phyloP scores from a whole-genome alignment of 306 rosid genomes.

The Vigna nakashimae region DNA sequence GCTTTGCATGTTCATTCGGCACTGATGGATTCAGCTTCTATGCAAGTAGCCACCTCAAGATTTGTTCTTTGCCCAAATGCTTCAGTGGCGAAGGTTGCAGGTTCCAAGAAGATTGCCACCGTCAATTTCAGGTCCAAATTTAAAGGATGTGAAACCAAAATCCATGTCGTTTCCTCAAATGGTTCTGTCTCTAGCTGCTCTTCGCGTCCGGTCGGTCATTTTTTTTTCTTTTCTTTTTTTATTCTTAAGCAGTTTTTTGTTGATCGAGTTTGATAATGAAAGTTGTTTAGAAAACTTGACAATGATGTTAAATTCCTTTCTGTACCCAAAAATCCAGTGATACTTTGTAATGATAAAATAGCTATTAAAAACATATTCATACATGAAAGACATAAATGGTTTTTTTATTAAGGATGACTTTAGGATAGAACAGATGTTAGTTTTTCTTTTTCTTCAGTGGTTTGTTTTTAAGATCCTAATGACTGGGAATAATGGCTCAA shows the following conservation, averaged over 20 bases:
- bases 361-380: background rate
- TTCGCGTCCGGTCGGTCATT: constrained; percentile 58
- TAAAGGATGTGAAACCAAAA: constrained; percentile 38
- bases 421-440: constrained; percentile 11
- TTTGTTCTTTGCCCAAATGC: constrained; percentile 39
- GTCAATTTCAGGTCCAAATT: constrained; percentile 41
- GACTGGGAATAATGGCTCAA: background rate
- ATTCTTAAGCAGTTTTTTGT: background rate
- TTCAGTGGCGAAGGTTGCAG: constrained; percentile 30
- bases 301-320: background rate
- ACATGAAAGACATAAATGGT: background rate
- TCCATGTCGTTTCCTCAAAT: constrained; percentile 54
- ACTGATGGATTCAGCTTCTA: constrained; percentile 54
- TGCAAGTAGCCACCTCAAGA: constrained; percentile 55
- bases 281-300: background rate
- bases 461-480: constrained; percentile 14
- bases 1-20: constrained; percentile 23
- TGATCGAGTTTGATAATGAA: background rate
- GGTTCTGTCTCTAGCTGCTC: constrained; percentile 58
- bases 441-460: background rate
- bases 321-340: too few species aligned
- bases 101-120: background rate
- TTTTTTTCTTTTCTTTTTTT: background rate
- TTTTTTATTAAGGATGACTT: constrained; percentile 28
- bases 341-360: too few species aligned